Conservation (phyloP, 1,284 basidiomycete genomes). For the Boletus coffeatus region DNA sequence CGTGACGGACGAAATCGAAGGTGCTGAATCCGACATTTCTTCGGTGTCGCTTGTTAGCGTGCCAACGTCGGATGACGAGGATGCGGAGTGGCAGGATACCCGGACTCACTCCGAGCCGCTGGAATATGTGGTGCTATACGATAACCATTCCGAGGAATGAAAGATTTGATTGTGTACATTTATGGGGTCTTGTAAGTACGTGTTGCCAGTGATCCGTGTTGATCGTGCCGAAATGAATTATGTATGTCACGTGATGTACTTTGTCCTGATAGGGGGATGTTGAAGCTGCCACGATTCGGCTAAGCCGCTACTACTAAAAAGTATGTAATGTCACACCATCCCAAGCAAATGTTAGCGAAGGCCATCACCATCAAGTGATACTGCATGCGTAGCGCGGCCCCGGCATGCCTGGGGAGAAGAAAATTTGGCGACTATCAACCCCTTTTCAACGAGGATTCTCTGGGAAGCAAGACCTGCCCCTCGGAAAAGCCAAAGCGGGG, state of each 20-base stretch:
- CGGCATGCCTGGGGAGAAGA: slow-evolving; percentile 27
- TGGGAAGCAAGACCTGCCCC: slow-evolving; percentile 5
- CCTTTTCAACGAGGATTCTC: slow-evolving; percentile 18
- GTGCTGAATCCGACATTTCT: slow-evolving; percentile 46
- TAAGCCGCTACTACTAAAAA: not conserved
- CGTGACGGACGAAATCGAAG: slow-evolving; percentile 41
- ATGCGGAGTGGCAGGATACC: slow-evolving; percentile 55
- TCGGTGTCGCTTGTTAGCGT: slow-evolving; percentile 62
- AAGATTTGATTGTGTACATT: slow-evolving; percentile 1
- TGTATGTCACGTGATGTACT: slow-evolving; percentile 10
- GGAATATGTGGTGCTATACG: slow-evolving; percentile 69
- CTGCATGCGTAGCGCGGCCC: slow-evolving; percentile 11
- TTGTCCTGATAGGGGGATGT: not conserved
- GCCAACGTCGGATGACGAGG: slow-evolving; percentile 44
- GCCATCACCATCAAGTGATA: not conserved
- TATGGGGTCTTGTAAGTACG: too few relatives aligned
- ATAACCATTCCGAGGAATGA: slow-evolving; percentile 51
- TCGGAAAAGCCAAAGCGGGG: not conserved
- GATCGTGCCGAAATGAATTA: not conserved
- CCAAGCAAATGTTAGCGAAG: not conserved
- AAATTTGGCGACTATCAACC: slow-evolving; percentile 20
- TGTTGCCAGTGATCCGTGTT: too few relatives aligned
- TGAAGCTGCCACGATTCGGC: not conserved
- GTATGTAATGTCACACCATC: not conserved
- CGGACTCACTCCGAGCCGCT: slow-evolving; percentile 41